Base-by-base conservation (phyloP, 805 yeast genomes). In the Cyberlindnera lachancei region DNA sequence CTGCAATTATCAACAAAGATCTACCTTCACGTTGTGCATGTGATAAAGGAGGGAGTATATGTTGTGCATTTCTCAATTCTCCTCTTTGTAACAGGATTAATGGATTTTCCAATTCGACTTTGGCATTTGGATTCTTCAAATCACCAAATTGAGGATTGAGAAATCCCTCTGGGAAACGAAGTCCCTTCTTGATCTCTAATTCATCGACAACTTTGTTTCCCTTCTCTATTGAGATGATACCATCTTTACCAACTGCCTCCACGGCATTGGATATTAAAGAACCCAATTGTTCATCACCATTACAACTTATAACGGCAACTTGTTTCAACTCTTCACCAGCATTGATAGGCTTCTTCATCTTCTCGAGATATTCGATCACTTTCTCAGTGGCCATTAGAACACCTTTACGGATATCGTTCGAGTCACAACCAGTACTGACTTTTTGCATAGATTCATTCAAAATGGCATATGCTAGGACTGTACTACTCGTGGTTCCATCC, bases 161-260 rank as follows among this genome's bases (percentile, higher is more conserved):
- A 73, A 74, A 92, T 50, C 97, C 97, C 56, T 97, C 84, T 68
- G 87, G 96, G 57, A 92, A 90, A 66, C 90, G 79, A 95, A 90
- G 86, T 66, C 98, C 98, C 68, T 90, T 96, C 43, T 88, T 92
- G 40, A 90, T 94, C 65, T 88, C 96, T 50, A 90, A 75, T 62
- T 86, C 95, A 59, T 90, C 98, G 60, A 84, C 95, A 51, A 90
- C 69, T 49, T 96, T 92, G 72, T 86, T 88, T 50, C 97, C 97
- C 64, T 86, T 96, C 70, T 81, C 90, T 53, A 90, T 92, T 48
- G 97, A 90, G 61, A 90, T 88, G 43, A 90, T 97, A 70, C 98
- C 98, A 62, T 90, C 97, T 66, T 90, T 87, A 51, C 98, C 98
- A 40, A 90, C 98, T 63, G 88, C 88, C 66, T 87, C 96, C 94